A percentile compares a stretch with the other conserved stretches of the same genome.
Evolutionary conservation across 768 basidiomycete species (phyloP).

Genomic region (Daedaleopsis sinensis): DNA sequence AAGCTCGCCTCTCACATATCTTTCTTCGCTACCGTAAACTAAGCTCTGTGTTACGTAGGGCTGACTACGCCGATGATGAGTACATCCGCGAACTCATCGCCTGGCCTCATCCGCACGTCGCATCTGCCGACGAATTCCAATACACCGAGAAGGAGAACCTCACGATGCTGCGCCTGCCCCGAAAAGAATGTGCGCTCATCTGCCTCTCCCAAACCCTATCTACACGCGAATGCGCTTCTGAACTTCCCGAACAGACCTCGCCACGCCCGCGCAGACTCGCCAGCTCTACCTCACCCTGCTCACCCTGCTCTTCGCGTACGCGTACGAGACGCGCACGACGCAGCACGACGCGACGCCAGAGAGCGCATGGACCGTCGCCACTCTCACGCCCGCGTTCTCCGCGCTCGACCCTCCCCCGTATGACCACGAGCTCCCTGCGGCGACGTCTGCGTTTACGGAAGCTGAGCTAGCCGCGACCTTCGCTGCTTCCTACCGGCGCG

Average conservation of each 20-base stretch:
- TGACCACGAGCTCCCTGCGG: background rate
- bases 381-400: constrained; percentile 76
- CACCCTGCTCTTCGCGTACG: constrained; percentile 76
- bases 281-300: constrained; percentile 69
- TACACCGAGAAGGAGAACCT: constrained; percentile 77
- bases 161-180: constrained; percentile 58
- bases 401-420: constrained; percentile 77
- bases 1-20: constrained; percentile 21
- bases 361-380: constrained; percentile 85
- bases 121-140: constrained; percentile 39
- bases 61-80: constrained; percentile 78
- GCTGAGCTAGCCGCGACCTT: constrained; percentile 56
- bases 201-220: background rate
- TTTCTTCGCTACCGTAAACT: background rate
- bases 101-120: constrained; percentile 64
- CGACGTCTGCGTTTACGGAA: constrained; percentile 33
- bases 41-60: constrained; percentile 46
- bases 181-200: constrained; percentile 52
- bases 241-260: constrained; percentile 52
- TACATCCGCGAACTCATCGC: constrained; percentile 69
- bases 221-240: background rate
- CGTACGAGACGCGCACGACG: constrained; percentile 80
- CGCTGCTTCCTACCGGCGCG: constrained; percentile 70
- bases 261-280: constrained; percentile 56
- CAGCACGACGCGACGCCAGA: constrained; percentile 83